Conservation (phyloP, 306 rosid species). For the Pachyrhizus erosus region DNA sequence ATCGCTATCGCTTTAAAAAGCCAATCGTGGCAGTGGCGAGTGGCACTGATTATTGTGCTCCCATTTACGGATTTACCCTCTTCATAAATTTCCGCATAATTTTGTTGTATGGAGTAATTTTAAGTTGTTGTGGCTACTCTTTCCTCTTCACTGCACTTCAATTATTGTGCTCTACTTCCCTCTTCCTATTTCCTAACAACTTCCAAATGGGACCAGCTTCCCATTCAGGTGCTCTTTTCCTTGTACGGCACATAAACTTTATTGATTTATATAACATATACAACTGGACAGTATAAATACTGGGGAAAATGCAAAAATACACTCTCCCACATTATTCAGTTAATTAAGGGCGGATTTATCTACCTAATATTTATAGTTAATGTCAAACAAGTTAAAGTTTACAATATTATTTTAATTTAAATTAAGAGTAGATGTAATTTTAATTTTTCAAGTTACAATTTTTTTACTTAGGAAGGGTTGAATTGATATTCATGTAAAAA, state of each 20-base stretch:
- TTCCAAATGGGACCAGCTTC: neutral
- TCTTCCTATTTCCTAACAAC: neutral
- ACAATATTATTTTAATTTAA: no score
- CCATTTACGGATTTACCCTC: no score
- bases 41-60: constrained; percentile 4
- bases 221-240: neutral
- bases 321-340: no score
- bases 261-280: no score
- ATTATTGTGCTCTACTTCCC: neutral
- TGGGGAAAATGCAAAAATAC: no score
- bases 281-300: no score
- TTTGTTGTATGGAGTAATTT: no score
- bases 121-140: neutral
- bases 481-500: no score
- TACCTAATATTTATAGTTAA: no score
- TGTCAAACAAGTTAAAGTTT: no score
- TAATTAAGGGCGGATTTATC: no score
- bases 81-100: constrained; percentile 24
- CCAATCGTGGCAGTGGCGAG: neutral
- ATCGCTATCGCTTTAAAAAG: neutral
- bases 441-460: neutral
- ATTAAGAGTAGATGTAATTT: neutral
- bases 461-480: neutral
- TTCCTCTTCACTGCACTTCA: neutral
- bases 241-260: neutral